These are phyloP conservation scores for Glomus cerebriforme DNA, from an alignment of 192 early-diverging fungal genomes.

Conservation along the genomic window DNA sequence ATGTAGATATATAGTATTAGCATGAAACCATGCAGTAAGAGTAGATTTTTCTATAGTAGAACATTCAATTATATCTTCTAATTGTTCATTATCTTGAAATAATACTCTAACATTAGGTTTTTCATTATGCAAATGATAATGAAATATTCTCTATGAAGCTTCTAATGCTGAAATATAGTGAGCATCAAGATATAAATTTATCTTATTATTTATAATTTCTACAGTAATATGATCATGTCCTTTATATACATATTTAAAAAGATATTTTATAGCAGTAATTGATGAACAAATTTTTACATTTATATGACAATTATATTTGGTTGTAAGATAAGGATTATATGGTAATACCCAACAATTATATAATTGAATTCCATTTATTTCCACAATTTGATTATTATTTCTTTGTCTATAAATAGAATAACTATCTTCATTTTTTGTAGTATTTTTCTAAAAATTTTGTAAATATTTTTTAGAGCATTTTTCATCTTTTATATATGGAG, in stretches of 20 bases:
- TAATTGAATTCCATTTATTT: constrained; percentile 8
- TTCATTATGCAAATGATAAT: constrained; percentile 35
- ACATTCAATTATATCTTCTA: constrained; percentile 17
- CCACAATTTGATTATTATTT: too few species aligned
- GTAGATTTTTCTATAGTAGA: background rate
- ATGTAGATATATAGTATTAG: constrained; percentile 11
- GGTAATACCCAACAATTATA: constrained; percentile 42
- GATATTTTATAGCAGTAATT: constrained; percentile 41
- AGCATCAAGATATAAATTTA: constrained; percentile 8
- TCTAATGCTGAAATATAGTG: too few species aligned
- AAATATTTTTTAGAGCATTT: constrained; percentile 38
- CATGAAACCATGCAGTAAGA: constrained; percentile 31
- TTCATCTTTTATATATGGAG: constrained; percentile 35
- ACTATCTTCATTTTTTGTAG: constrained; percentile 26
- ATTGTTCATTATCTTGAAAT: constrained; percentile 15
- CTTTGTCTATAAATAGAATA: constrained; percentile 35
- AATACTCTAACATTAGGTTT: too few species aligned
- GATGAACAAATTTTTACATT: constrained; percentile 43
- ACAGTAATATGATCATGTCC: constrained; percentile 9
- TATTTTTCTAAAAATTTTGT: constrained; percentile 5
- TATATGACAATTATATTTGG: constrained; percentile 43
- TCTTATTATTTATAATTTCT: constrained; percentile 25
- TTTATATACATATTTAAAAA: constrained; percentile 48
- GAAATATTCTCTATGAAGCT: constrained; percentile 36
- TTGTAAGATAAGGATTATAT: constrained; percentile 36